Conservation (phyloP, 768 basidiomycete genomes). For the Artomyces pyxidatus region DNA sequence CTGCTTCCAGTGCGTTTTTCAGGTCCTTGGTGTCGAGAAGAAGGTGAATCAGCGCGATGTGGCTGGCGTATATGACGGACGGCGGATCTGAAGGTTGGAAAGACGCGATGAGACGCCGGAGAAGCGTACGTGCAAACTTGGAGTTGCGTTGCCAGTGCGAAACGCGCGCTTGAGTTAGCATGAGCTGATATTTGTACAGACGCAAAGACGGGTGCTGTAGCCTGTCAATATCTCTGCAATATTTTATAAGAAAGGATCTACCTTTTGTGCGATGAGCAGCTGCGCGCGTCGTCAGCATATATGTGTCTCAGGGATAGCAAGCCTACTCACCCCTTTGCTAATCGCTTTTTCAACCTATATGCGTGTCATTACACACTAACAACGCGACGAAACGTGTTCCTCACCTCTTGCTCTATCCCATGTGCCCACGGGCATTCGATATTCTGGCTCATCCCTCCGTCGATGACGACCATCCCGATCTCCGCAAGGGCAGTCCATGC, state of each 20-base stretch:
- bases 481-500: slow-evolving; percentile 68
- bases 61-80: slow-evolving; percentile 43
- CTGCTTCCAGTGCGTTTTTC: slow-evolving; percentile 25
- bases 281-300: slow-evolving; percentile 14
- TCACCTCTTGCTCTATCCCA: slow-evolving; percentile 50
- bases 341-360: slow-evolving; percentile 52
- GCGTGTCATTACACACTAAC: not conserved
- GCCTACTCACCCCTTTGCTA: slow-evolving; percentile 54
- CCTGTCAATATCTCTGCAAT: slow-evolving; percentile 5
- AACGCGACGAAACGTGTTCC: slow-evolving; percentile 4
- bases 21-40: slow-evolving; percentile 20
- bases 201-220: slow-evolving; percentile 65
- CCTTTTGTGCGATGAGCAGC: slow-evolving; percentile 54
- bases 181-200: slow-evolving; percentile 49
- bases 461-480: slow-evolving; percentile 50
- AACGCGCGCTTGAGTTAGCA: slow-evolving; percentile 55
- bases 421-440: slow-evolving; percentile 35
- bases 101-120: slow-evolving; percentile 47
- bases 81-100: slow-evolving; percentile 40
- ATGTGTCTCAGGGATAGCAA: not conserved
- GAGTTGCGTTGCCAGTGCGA: slow-evolving; percentile 41
- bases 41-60: slow-evolving; percentile 46
- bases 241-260: slow-evolving; percentile 21
- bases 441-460: slow-evolving; percentile 32
- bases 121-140: slow-evolving; percentile 51